Conservation (phyloP, 768 basidiomycete species). For the Tulasnella sp. region DNA sequence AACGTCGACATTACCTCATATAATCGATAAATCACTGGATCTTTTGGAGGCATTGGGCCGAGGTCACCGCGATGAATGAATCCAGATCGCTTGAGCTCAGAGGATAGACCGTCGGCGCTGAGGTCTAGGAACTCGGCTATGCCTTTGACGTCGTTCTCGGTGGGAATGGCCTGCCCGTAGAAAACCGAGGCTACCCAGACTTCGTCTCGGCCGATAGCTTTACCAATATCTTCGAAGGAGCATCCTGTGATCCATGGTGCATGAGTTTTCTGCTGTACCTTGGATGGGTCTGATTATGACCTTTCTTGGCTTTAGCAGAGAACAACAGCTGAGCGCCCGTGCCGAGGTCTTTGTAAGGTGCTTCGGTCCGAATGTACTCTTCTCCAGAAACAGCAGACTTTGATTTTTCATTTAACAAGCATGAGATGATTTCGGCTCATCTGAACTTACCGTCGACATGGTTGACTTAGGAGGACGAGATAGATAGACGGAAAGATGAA, state of each 20-base stretch:
- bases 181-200: constrained; percentile 19
- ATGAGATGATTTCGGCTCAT: not conserved
- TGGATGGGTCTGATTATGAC: not conserved
- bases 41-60: constrained; percentile 18
- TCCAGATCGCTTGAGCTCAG: not conserved
- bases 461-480: not conserved
- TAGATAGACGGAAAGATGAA: not conserved
- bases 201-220: constrained; percentile 17
- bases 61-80: constrained; percentile 15
- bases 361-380: not conserved
- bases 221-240: constrained; percentile 18
- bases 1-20: constrained; percentile 17
- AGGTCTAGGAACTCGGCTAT: not conserved
- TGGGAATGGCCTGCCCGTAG: constrained; percentile 17
- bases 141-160: constrained; percentile 2
- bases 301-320: not conserved
- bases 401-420: not conserved
- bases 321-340: not conserved
- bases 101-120: not conserved
- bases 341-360: not conserved
- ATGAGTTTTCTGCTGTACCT: not conserved
- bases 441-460: not conserved
- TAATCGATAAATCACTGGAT: constrained; percentile 20
- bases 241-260: not conserved
- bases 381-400: not conserved